A percentile compares a stretch with the other conserved stretches of the same genome.
Conservation (phyloP, 345 rosid species). For the Acer negundo region DNA sequence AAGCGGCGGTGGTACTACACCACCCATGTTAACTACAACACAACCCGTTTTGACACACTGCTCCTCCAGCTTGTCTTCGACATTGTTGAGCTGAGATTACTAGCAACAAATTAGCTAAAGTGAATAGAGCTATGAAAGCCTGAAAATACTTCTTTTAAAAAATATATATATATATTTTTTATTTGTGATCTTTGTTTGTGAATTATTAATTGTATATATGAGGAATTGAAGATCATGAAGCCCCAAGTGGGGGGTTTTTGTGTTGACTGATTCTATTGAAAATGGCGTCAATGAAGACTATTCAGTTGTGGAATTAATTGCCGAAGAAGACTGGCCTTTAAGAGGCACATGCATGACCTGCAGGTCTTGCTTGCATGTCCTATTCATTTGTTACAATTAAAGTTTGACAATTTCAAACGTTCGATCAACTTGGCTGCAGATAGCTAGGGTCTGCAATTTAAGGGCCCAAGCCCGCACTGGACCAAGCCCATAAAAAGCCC, state of each 20-base stretch:
- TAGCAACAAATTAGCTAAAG: background rate
- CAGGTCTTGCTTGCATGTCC: too few species aligned
- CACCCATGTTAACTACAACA: conserved; percentile 31
- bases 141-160: conserved; percentile 3
- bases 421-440: too few species aligned
- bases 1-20: conserved; percentile 20
- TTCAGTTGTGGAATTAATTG: background rate
- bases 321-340: too few species aligned
- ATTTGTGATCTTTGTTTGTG: background rate
- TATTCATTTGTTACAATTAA: too few species aligned
- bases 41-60: conserved; percentile 21
- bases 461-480: too few species aligned
- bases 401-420: too few species aligned
- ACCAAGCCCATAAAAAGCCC: too few species aligned
- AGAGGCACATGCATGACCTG: too few species aligned
- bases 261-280: background rate
- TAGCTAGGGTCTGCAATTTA: too few species aligned
- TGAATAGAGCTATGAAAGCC: background rate
- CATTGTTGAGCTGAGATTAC: conserved; percentile 17
- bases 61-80: conserved; percentile 30
- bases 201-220: background rate
- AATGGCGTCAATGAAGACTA: too few species aligned
- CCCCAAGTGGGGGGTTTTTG: background rate
- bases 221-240: background rate
- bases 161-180: too few species aligned